Conservation (phyloP, 495 filamentous ascomycete genomes). For the Podospora bellae-mahoneyi region DNA sequence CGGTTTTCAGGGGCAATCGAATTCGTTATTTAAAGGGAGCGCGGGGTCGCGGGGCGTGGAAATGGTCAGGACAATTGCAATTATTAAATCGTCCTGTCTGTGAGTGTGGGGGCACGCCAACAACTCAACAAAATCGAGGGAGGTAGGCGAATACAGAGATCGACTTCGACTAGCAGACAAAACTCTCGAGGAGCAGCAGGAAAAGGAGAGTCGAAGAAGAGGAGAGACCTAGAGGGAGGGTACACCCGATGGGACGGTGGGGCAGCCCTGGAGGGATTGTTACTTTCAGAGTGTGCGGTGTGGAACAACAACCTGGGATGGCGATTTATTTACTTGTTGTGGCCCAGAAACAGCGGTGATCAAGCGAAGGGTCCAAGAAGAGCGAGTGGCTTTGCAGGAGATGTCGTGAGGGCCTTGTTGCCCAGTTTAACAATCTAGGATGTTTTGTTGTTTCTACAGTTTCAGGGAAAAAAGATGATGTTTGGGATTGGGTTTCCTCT, state of each 20-base stretch:
- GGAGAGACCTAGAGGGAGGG: background rate
- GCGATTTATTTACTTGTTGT: background rate
- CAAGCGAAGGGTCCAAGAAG: background rate
- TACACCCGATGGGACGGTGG: background rate
- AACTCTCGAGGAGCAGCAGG: background rate
- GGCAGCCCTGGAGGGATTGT: background rate
- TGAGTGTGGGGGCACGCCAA: conserved; percentile 1
- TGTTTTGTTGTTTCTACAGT: too few relatives aligned
- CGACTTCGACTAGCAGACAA: background rate
- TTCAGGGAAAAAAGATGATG: background rate
- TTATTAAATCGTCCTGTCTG: conserved; percentile 3
- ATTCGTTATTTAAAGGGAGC: conserved; percentile 1
- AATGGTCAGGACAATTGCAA: background rate
- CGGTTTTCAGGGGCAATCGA: conserved; percentile 1
- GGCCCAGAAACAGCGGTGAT: background rate
- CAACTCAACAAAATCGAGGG: background rate
- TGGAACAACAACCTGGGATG: background rate
- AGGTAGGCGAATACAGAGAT: background rate
- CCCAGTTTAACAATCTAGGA: background rate
- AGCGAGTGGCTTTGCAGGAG: background rate
- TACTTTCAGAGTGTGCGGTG: too few relatives aligned
- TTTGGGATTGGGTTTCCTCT: conserved; percentile 1
- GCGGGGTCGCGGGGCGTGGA: background rate
- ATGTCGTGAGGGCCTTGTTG: background rate
- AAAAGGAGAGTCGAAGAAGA: background rate